Evolutionary conservation across 1,284 basidiomycete genomes (phyloP).

Genomic region (Apiotrichum laibachii): DNA sequence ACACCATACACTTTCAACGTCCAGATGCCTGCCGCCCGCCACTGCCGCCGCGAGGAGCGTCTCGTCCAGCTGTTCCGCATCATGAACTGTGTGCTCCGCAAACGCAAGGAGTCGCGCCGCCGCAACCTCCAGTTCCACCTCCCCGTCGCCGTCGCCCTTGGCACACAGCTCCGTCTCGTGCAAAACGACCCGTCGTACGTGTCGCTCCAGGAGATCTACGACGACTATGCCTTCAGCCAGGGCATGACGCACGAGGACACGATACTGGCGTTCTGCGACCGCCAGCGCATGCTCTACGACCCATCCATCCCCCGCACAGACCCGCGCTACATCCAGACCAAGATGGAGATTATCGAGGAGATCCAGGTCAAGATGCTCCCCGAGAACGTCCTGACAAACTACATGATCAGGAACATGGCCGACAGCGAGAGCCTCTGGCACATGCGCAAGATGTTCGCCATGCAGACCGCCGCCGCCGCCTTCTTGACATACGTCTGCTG

Average conservation of each 20-base stretch:
- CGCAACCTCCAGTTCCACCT: slow-evolving; percentile 89
- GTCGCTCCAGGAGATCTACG: slow-evolving; percentile 89
- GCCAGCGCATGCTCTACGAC: slow-evolving; percentile 64
- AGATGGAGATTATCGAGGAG: slow-evolving; percentile 89
- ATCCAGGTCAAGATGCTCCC: slow-evolving; percentile 85
- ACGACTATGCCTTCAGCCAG: slow-evolving; percentile 75
- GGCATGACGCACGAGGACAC: slow-evolving; percentile 87
- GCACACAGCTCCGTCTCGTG: slow-evolving; percentile 77
- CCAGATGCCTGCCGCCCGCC: slow-evolving; percentile 82
- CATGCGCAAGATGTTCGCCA: slow-evolving; percentile 94
- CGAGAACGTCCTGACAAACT: slow-evolving; percentile 80
- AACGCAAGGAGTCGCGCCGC: slow-evolving; percentile 90
- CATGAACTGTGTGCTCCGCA: slow-evolving; percentile 80
- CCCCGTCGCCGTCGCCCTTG: slow-evolving; percentile 81
- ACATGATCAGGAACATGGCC: slow-evolving; percentile 83
- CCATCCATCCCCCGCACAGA: slow-evolving; percentile 40
- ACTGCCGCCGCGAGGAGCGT: slow-evolving; percentile 88
- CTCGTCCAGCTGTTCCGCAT: slow-evolving; percentile 88
- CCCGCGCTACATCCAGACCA: slow-evolving; percentile 38
- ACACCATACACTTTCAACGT: slow-evolving; percentile 85
- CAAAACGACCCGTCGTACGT: slow-evolving; percentile 91
- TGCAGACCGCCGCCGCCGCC: slow-evolving; percentile 80
- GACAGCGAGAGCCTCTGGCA: slow-evolving; percentile 87
- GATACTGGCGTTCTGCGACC: slow-evolving; percentile 76
- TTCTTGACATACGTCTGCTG: slow-evolving; percentile 92